A percentile compares a stretch with the other conserved stretches of the same genome.
Conservation (phyloP, 805 yeast species). For the Nakazawaea pomicola region DNA sequence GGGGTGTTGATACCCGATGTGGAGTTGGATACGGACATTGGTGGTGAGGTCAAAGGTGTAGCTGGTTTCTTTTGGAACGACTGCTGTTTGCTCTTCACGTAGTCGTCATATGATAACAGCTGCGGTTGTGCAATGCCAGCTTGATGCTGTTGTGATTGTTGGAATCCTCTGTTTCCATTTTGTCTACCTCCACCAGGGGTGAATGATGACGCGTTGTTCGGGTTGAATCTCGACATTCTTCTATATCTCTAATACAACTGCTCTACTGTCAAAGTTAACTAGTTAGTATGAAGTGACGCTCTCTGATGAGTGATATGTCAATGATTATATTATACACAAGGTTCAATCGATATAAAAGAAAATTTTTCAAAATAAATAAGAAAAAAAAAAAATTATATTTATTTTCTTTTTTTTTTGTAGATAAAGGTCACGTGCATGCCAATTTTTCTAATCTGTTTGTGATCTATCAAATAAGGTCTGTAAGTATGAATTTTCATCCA, state of each 20-base stretch:
- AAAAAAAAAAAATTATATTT: slow-evolving; percentile 5
- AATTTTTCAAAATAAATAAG: slow-evolving; percentile 20
- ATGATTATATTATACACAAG: slow-evolving; percentile 8
- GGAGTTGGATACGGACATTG: slow-evolving; percentile 22
- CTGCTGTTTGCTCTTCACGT: slow-evolving; percentile 39
- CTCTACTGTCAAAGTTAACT: background rate
- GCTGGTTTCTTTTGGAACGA: slow-evolving; percentile 13
- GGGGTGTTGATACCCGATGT: slow-evolving; percentile 27
- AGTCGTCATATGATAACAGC: slow-evolving; percentile 44
- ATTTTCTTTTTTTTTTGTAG: slow-evolving; percentile 3
- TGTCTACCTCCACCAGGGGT: slow-evolving; percentile 23
- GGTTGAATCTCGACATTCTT: slow-evolving; percentile 17
- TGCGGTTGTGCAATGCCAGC: background rate
- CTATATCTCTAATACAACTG: slow-evolving; percentile 20
- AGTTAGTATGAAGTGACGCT: too few species aligned
- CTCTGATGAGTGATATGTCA: too few species aligned
- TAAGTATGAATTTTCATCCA: slow-evolving; percentile 3
- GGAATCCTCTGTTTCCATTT: slow-evolving; percentile 16
- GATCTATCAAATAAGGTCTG: slow-evolving; percentile 9
- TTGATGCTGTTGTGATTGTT: slow-evolving; percentile 14
- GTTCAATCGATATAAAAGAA: slow-evolving; percentile 13
- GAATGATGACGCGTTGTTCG: slow-evolving; percentile 22
- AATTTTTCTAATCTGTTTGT: background rate
- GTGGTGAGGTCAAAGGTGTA: slow-evolving; percentile 14
- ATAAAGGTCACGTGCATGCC: slow-evolving; percentile 5